These are phyloP conservation scores for Alternaria triticina DNA, from an alignment of 2,329 filamentous ascomycete species.

Conservation along the genomic window DNA sequence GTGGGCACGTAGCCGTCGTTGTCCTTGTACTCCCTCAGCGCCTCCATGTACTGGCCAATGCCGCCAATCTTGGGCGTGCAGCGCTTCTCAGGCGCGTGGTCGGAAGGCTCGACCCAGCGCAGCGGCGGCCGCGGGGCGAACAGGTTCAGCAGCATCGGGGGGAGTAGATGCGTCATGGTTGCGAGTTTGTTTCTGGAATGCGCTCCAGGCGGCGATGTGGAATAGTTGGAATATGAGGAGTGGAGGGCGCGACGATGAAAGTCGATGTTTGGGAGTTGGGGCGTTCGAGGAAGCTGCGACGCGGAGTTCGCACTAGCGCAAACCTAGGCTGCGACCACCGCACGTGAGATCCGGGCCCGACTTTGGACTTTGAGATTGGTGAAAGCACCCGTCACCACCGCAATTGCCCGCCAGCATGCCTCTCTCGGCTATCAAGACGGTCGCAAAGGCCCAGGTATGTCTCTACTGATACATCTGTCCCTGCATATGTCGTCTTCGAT, in stretches of 20 bases:
- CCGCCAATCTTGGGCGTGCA: conserved; percentile 75
- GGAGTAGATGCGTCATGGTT: conserved; percentile 93
- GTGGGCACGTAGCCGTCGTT: conserved; percentile 79
- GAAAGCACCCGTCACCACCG: conserved; percentile 6
- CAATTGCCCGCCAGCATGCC: conserved; percentile 51
- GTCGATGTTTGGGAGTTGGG: conserved; percentile 6
- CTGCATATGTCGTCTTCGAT: not conserved
- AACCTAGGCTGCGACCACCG: conserved; percentile 16
- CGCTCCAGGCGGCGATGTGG: conserved; percentile 35
- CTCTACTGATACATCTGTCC: not conserved
- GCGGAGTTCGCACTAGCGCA: conserved; percentile 30
- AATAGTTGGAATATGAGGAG: conserved; percentile 36
- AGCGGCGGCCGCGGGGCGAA: conserved; percentile 94
- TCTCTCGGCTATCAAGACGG: conserved; percentile 58
- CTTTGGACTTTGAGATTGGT: conserved; percentile 9
- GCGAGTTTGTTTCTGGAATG: conserved; percentile 40
- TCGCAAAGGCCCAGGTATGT: conserved; percentile 63
- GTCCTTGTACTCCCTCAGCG: conserved; percentile 77
- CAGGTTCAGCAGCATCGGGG: conserved; percentile 87
- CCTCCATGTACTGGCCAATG: conserved; percentile 75
- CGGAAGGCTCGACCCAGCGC: conserved; percentile 83
- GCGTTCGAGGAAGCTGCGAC: conserved; percentile 23
- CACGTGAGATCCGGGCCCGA: conserved; percentile 39
- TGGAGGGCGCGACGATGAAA: conserved; percentile 28
- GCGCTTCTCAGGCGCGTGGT: conserved; percentile 82